Base-by-base conservation (phyloP, 75 land plant species). In the Adiantum capillusveneris region DNA sequence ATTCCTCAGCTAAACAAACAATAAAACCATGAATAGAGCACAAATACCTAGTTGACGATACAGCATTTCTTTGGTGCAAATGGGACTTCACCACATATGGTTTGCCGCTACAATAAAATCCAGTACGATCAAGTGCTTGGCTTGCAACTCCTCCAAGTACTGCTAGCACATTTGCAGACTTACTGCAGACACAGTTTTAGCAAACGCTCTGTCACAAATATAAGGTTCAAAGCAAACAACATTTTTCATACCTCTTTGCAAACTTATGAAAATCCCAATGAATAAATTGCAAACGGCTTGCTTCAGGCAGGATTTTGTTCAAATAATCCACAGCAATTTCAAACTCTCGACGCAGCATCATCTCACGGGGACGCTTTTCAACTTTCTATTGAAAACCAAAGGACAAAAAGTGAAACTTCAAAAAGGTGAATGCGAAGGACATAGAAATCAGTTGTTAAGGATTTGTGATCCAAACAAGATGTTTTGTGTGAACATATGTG, bases 251-350 rank as follows among this genome's bases (percentile, higher is more conserved):
- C 98, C 96, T 94, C 73, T 94, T 94, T 6, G 98, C 98, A 76
- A 94, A 94, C 56, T 94, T 94, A 58, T 94, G 91, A 44, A 94
- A 94, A 72, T 94, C 98, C 96, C 96, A 94, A 58, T 94, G 98
- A 26, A 94, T 94, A 67, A 94, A 94, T 59, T 86, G 79, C 45
- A 94, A 57, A 34, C 85, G 85, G 16, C 66, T 79, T 67, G 87
- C 98, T 69, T 90, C 88, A 14, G 87, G 70, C 24, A 89, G 79
- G 41, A 86, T 75, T 49, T 82, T 83, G 73, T 94, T 94, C 31
- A 94, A 65, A 72, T 89, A 89, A 16, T 88, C 98, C 45, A 94
- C 98, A 24, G 98, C 98, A 82, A 65, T 81, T 12, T 87, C 77
- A 78, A 84, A 94, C 64, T 94, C 96, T 56, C 98, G 87, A 13